Base-by-base conservation (phyloP, 1,284 basidiomycete species). In the Schizopora paradoxa region DNA sequence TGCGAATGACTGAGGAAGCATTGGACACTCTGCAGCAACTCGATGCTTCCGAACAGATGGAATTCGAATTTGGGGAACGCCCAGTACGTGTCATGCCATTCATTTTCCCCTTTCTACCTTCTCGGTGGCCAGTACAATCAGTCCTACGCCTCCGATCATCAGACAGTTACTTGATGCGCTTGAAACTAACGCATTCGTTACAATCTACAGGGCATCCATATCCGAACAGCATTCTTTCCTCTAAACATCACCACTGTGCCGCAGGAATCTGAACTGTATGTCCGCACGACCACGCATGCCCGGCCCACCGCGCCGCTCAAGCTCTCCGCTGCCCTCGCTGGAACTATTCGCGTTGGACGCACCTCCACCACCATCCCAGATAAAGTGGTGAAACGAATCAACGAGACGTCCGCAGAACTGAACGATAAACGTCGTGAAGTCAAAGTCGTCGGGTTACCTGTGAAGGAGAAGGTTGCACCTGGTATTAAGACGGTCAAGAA, bases 1-100 rank as follows among this genome's bases (percentile, higher is more conserved):
- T 87, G 26, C 77, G 82, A 43, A 72, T 87, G 73, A 77, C 84
- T 1, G 68, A 73, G 33, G 81, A 84, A 59, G 76, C 79, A 0
- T 67, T 86, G 47, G 77, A 83, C 37, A 79, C 80, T 0, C 72
- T 87, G 29, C 72, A 79, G 40, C 65, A 69, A 0, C 67, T 67
- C 41, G 68, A 70, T 13, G 63, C 63, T 27, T 62, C 72, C 19
- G 69, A 75, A 1, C 61, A 59, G 21, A 59, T 86, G 56, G 66
- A 79, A 32, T 72, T 86, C 49, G 70, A 79, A 53, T 82, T 86
- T 56, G 75, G 74, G 14, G 66, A 73, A 26, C 67, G 57, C 40
- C 74, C 78, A 29, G 82, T 84, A 56, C 57, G 76, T 62, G 14
- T 16, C n/a, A n/a, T n/a, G n/a, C n/a, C 11, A 18, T 23, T 41